These are phyloP conservation scores for Irpex lacteus DNA, from an alignment of 1,284 basidiomycete genomes.

Conservation along the genomic window DNA sequence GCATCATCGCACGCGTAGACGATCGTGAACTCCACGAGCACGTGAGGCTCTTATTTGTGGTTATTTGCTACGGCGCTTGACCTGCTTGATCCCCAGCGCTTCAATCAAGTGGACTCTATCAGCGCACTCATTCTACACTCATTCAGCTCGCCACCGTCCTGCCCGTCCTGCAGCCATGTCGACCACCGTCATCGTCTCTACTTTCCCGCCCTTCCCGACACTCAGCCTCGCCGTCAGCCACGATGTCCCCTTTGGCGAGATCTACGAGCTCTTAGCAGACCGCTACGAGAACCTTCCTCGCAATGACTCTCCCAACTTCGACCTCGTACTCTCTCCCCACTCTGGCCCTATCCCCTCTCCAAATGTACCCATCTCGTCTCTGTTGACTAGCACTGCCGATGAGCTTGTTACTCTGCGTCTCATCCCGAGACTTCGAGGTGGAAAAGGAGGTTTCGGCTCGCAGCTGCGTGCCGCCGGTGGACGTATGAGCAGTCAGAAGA, in stretches of 20 bases:
- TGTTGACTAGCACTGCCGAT: conserved; percentile 32
- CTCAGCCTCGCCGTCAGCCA: conserved; percentile 59
- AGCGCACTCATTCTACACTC: not conserved
- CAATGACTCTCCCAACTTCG: conserved; percentile 29
- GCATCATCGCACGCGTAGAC: not conserved
- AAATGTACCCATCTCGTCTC: conserved; percentile 42
- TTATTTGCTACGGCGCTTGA: not conserved
- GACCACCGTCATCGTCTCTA: conserved; percentile 61
- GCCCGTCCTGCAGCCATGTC: conserved; percentile 30
- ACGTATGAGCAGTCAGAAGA: conserved; percentile 95
- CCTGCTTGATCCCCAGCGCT: not conserved
- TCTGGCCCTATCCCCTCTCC: conserved; percentile 44
- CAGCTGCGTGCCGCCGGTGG: conserved; percentile 96
- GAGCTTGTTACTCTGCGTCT: conserved; percentile 59
- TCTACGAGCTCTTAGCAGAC: conserved; percentile 51
- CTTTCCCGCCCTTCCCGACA: conserved; percentile 76
- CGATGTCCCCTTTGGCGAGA: conserved; percentile 44
- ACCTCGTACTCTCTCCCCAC: conserved; percentile 52
- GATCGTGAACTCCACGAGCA: not conserved
- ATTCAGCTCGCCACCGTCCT: not conserved
- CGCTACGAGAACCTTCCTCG: conserved; percentile 59
- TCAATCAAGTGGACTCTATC: not conserved
- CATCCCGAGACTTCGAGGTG: conserved; percentile 75
- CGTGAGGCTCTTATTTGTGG: not conserved
- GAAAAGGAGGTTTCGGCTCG: conserved; percentile 97